phyloP scores from a whole-genome alignment of 345 rosid genomes.

The Aethionema arabicum region DNA sequence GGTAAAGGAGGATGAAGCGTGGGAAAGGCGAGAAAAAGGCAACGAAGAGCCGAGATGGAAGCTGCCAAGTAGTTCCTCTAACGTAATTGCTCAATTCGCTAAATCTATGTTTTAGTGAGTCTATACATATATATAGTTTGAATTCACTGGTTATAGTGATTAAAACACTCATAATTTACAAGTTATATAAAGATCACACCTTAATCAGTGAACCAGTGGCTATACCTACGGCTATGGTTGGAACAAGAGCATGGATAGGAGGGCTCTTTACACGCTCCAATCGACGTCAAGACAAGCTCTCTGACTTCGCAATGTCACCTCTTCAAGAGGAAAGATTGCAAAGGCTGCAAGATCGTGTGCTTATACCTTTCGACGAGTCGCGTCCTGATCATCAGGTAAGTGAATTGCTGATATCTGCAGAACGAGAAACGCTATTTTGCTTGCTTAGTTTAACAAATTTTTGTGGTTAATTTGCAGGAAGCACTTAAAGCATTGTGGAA shows the following conservation, averaged over 20 bases:
- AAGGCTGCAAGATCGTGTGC: conserved; percentile 74
- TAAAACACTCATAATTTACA: not conserved
- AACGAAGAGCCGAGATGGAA: conserved; percentile 71
- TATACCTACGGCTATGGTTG: conserved; percentile 90
- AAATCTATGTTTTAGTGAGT: conserved; percentile 66
- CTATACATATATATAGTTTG: conserved; percentile 25
- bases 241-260: conserved; percentile 90
- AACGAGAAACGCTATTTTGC: not conserved
- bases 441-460: not conserved
- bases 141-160: conserved; percentile 13
- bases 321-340: conserved; percentile 77
- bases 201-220: conserved; percentile 38
- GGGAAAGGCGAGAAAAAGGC: conserved; percentile 68
- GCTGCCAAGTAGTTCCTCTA: conserved; percentile 53
- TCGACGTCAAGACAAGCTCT: conserved; percentile 55
- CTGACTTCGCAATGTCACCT: conserved; percentile 57
- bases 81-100: conserved; percentile 58
- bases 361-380: conserved; percentile 75
- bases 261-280: conserved; percentile 69
- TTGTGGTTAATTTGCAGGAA: conserved; percentile 48
- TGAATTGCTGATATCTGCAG: conserved; percentile 1
- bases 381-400: conserved; percentile 84
- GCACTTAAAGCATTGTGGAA: conserved; percentile 83
- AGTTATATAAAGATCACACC: not conserved
- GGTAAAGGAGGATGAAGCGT: conserved; percentile 90